Base-by-base conservation (phyloP, 1,284 basidiomycete species). In the Schizophyllum commune region DNA sequence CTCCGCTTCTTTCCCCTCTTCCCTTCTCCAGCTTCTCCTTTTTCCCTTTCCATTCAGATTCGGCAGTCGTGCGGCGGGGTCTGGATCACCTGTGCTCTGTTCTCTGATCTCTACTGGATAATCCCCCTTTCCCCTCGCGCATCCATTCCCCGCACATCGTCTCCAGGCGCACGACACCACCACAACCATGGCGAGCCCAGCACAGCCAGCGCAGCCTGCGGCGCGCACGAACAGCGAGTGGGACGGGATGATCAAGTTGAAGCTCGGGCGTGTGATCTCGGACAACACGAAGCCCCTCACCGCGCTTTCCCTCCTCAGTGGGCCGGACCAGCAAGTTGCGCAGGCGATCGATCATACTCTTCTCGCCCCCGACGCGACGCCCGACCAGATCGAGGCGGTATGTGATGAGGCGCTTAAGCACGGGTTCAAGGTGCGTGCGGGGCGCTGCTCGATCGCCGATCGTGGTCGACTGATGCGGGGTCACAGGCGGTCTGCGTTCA, bases 401-500 rank as follows among this genome's bases (percentile, higher is more conserved):
- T 80, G 79, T 61, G 74, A 77, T 58, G 75, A 80, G 64, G 79
- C 79, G 0, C 70, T 79, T 27, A 68, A 71, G 52, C 76, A 75
- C 65, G 73, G 73, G n/a, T 81, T 81, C 71, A 81, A 79, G 70
- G 80, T 77, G 57, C 56, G 66, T 53, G 8, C 13, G 32, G 19
- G 13, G 39, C 3, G 39, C 39, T 47, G 13, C 39, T 17, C 17
- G 13, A 17, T 47, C 39, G 9, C 39, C 39, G 6, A 20, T 39
- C 20, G 33, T 55, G 34, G 32, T 27, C 52, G 21, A 15, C 22
- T 20, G 33, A n/a, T 34, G 11, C 21, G 53, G 9, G 11, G 11
- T 9, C 20, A 22, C 62, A 81, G 80, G 77, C 79, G 0, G 80
- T 79, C 65, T 82, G 80, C 61, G 75, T 82, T 0, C 80, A 80